These are phyloP conservation scores for Verticillium zaregamsianum DNA, from an alignment of 2,329 filamentous ascomycete genomes.

Conservation along the genomic window DNA sequence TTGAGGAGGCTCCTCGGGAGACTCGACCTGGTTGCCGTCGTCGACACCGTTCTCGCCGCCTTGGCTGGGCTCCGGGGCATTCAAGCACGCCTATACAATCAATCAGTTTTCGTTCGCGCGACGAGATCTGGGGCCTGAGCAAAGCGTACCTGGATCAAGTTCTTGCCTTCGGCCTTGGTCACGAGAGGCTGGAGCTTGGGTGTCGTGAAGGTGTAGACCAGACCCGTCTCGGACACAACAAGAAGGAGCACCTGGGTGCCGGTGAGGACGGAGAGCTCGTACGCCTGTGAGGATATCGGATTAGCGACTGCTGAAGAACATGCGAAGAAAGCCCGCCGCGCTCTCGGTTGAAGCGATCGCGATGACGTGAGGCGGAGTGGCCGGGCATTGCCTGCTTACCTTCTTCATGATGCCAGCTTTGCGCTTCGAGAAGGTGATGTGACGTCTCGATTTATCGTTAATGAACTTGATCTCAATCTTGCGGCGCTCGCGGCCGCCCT, in stretches of 20 bases:
- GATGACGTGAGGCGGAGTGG: constrained; percentile 3
- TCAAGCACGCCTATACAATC: constrained; percentile 76
- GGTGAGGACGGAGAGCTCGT: constrained; percentile 94
- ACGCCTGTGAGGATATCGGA: constrained; percentile 59
- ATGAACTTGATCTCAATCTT: constrained; percentile 99
- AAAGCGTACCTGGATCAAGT: constrained; percentile 84
- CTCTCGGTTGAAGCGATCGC: constrained; percentile 4
- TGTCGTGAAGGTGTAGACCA: constrained; percentile 98
- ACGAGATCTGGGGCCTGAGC: not conserved
- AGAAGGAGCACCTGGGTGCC: constrained; percentile 95
- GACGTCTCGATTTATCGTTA: constrained; percentile 97
- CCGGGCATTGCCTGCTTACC: constrained; percentile 44
- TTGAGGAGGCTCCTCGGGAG: constrained; percentile 82
- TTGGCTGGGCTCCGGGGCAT: constrained; percentile 84
- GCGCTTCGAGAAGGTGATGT: constrained; percentile 99
- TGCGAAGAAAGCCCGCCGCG: not conserved
- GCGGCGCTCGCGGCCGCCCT: constrained; percentile 93
- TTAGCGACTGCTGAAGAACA: constrained; percentile 5
- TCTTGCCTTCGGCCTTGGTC: constrained; percentile 98
- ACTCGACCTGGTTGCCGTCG: constrained; percentile 73
- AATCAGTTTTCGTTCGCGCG: not conserved
- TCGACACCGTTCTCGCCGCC: constrained; percentile 80
- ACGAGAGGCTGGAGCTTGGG: constrained; percentile 97
- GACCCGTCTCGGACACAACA: constrained; percentile 93
- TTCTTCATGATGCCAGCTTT: constrained; percentile 99